A percentile compares a stretch with the other conserved stretches of the same genome.
These are phyloP conservation scores for Gentiana macrophylla DNA, from an alignment of 257 asterid genomes.

Conservation along the genomic window DNA sequence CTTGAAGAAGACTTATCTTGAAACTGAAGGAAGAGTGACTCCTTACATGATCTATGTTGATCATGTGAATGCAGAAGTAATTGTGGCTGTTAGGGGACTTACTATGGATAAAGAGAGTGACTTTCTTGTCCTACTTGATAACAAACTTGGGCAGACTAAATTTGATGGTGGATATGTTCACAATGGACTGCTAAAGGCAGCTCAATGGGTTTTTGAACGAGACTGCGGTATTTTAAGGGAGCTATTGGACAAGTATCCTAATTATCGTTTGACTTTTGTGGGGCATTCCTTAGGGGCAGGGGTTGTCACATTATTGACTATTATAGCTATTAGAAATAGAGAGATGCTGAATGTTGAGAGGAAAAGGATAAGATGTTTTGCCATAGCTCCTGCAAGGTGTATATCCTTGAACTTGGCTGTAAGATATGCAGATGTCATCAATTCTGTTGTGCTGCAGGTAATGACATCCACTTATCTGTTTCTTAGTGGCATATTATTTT, in stretches of 20 bases:
- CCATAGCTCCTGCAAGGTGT: slow-evolving; percentile 95
- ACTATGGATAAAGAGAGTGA: slow-evolving; percentile 79
- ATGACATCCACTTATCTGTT: not conserved
- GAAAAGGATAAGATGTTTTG: slow-evolving; percentile 79
- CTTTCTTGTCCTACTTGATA: slow-evolving; percentile 61
- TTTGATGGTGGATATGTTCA: slow-evolving; percentile 95
- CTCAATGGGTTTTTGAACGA: slow-evolving; percentile 61
- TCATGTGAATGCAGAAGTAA: slow-evolving; percentile 58
- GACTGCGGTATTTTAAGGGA: slow-evolving; percentile 51
- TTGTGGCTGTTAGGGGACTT: slow-evolving; percentile 82
- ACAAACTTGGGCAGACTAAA: slow-evolving; percentile 82
- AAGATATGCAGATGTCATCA: slow-evolving; percentile 87
- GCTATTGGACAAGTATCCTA: slow-evolving; percentile 40
- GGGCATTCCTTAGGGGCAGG: slow-evolving; percentile 99
- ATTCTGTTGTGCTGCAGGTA: slow-evolving; percentile 94
- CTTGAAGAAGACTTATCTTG: slow-evolving; percentile 42
- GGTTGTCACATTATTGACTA: slow-evolving; percentile 69
- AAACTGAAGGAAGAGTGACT: slow-evolving; percentile 49
- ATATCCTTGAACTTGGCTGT: slow-evolving; percentile 91
- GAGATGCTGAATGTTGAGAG: slow-evolving; percentile 62
- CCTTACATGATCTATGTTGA: slow-evolving; percentile 87
- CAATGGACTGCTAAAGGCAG: slow-evolving; percentile 83
- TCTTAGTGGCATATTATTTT: not conserved
- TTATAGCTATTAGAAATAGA: slow-evolving; percentile 63
- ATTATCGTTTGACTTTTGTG: slow-evolving; percentile 66